Percentiles rank a stretch among this genome's conserved stretches.
phyloP scores from a whole-genome alignment of 176 grass and related monocot species.

The Calamus simplicifolius region DNA sequence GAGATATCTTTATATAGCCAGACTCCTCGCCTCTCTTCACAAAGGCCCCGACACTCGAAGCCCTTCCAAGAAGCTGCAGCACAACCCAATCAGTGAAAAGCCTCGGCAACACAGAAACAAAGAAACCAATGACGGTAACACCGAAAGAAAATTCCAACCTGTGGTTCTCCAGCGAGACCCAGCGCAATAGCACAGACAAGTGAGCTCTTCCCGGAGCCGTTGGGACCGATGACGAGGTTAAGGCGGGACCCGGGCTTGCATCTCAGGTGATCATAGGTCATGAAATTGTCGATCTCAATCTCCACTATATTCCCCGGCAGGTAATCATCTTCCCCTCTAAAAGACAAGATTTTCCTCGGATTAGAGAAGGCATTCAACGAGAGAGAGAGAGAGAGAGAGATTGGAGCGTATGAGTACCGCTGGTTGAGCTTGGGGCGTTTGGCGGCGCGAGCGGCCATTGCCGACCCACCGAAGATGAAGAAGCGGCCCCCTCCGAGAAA shows the following conservation, averaged over 20 bases:
- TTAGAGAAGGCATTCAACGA: background rate
- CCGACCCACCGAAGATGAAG: background rate
- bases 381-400: background rate
- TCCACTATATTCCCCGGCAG: constrained; percentile 87
- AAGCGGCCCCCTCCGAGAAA: no score
- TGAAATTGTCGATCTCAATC: constrained; percentile 85
- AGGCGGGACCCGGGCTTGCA: constrained; percentile 78
- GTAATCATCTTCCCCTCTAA: constrained; percentile 77
- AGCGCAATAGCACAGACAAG: constrained; percentile 86
- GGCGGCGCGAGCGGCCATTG: constrained; percentile 26
- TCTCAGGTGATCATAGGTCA: constrained; percentile 75
- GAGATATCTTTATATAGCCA: constrained; percentile 71
- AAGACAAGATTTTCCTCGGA: background rate
- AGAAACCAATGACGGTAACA: background rate
- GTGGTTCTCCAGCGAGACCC: constrained; percentile 54
- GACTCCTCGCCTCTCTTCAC: constrained; percentile 78
- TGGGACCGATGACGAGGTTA: constrained; percentile 80
- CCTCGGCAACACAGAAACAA: background rate
- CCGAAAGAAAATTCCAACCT: constrained; percentile 19
- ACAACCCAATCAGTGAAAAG: constrained; percentile 6
- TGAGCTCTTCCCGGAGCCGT: constrained; percentile 92
- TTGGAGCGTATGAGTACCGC: background rate
- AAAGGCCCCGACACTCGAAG: constrained; percentile 60
- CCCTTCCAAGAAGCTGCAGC: constrained; percentile 80
- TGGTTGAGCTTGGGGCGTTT: constrained; percentile 44